Evolutionary conservation across 306 rosid species (phyloP).

Genomic region (Medicago ruthenica): DNA sequence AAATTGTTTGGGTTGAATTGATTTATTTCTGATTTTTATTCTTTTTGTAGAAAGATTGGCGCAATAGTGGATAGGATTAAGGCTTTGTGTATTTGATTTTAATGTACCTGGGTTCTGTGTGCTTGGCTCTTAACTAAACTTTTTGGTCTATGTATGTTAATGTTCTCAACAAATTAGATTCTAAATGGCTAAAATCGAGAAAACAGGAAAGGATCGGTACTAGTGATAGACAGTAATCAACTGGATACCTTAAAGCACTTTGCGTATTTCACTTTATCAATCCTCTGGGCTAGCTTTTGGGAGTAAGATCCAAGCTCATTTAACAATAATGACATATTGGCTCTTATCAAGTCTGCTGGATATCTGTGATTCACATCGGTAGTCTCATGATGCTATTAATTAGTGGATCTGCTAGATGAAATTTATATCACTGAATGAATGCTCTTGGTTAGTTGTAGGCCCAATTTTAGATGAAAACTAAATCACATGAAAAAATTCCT

Average conservation of each 20-base stretch:
- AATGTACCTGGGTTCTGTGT: neutral
- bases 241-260: neutral
- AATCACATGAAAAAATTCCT: no score
- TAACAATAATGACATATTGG: no score
- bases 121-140: conserved; percentile 3
- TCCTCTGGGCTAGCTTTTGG: no score
- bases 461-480: no score
- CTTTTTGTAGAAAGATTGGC: conserved; percentile 6
- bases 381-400: no score
- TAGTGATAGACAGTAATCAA: neutral
- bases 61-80: neutral
- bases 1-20: neutral
- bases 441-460: no score
- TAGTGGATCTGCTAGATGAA: no score
- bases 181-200: neutral
- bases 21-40: neutral
- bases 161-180: neutral
- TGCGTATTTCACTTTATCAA: neutral
- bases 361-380: no score
- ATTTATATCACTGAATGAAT: no score
- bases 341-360: no score
- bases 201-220: neutral
- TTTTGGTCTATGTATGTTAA: neutral
- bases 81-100: conserved; percentile 16
- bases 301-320: no score